These are phyloP conservation scores for Bryopsis sp. DNA, from an alignment of 139 green algal genomes.

Conservation along the genomic window DNA sequence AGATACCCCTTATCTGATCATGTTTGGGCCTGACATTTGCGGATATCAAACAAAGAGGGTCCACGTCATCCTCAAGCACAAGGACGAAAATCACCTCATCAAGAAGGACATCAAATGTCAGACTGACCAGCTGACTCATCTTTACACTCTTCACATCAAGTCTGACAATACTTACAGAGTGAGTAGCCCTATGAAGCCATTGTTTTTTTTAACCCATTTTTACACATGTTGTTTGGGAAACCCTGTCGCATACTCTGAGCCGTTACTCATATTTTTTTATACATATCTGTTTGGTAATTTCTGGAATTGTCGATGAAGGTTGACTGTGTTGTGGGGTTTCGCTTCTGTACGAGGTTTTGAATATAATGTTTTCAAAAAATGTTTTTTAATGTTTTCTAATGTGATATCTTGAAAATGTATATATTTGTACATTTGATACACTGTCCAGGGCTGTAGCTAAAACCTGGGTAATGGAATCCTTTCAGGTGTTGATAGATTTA, in stretches of 20 bases:
- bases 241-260: no score
- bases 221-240: no score
- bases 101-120: slow-evolving; percentile 90
- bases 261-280: no score
- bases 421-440: no score
- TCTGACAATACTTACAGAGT: slow-evolving; percentile 67
- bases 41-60: slow-evolving; percentile 73
- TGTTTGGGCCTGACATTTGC: slow-evolving; percentile 99
- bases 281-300: no score
- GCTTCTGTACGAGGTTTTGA: no score
- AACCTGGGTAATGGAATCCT: not conserved
- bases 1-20: slow-evolving; percentile 90
- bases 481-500: slow-evolving; percentile 69
- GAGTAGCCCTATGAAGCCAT: not conserved
- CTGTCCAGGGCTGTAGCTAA: no score
- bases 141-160: slow-evolving; percentile 78
- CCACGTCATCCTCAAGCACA: slow-evolving; percentile 92
- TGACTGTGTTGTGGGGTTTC: no score
- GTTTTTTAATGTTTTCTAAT: no score
- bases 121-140: slow-evolving; percentile 64
- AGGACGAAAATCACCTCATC: slow-evolving; percentile 80
- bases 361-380: no score
- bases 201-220: not conserved
- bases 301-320: no score
- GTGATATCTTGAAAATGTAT: no score